Evolutionary conservation across 352 stramenopile genomes (phyloP).

Genomic region (Phytopythium litorale): DNA sequence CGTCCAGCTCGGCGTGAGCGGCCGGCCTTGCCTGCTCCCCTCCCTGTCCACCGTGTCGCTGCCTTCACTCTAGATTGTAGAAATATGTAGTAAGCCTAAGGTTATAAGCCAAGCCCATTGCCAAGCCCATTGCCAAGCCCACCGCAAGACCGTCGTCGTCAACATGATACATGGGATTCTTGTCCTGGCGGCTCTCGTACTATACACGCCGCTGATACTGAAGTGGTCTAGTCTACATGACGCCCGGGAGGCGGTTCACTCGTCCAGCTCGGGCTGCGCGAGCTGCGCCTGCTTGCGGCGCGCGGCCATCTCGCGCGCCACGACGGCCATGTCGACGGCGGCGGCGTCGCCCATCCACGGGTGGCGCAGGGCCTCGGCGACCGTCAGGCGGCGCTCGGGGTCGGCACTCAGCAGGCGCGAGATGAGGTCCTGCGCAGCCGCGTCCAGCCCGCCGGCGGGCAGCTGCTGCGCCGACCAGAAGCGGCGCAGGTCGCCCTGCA

Average conservation of each 20-base stretch:
- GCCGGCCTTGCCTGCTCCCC: neutral
- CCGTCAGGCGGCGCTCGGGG: slow-evolving; percentile 55
- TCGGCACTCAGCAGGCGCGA: slow-evolving; percentile 55
- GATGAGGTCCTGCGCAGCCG: slow-evolving; percentile 69
- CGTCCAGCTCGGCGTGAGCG: slow-evolving; percentile 23
- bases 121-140: too few relatives aligned
- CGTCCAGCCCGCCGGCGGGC: slow-evolving; percentile 30
- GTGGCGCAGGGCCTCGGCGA: slow-evolving; percentile 52
- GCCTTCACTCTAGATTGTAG: neutral
- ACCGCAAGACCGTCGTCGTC: too few relatives aligned
- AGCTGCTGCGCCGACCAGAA: slow-evolving; percentile 59
- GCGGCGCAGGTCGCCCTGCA: slow-evolving; percentile 37
- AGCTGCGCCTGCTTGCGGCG: slow-evolving; percentile 27
- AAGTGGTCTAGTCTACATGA: too few relatives aligned
- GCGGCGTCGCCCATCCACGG: slow-evolving; percentile 50
- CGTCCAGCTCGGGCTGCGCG: slow-evolving; percentile 1
- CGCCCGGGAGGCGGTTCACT: too few relatives aligned
- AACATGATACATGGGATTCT: too few relatives aligned
- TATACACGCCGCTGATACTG: neutral
- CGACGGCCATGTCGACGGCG: slow-evolving; percentile 27
- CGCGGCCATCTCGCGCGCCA: slow-evolving; percentile 33
- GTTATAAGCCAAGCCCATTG: too few relatives aligned
- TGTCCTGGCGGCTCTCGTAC: neutral
- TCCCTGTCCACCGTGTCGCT: neutral
- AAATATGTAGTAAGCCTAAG: too few relatives aligned